A percentile compares a stretch with the other conserved stretches of the same genome.
Evolutionary conservation across 2,329 filamentous ascomycete genomes (phyloP).

Genomic region (Exophiala viscosa): DNA sequence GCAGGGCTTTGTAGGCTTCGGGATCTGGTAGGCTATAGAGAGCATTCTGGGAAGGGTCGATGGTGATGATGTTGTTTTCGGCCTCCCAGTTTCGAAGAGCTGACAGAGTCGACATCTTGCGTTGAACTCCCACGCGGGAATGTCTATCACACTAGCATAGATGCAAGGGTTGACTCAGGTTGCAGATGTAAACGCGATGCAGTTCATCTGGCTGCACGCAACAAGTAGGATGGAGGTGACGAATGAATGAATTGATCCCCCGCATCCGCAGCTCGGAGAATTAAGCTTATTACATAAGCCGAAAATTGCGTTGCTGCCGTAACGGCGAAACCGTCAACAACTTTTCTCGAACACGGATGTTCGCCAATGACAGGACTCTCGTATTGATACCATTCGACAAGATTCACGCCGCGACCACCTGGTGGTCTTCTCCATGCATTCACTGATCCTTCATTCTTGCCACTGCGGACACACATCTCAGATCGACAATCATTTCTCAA

Average conservation of each 20-base stretch:
- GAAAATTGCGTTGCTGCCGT: slow-evolving; percentile 8
- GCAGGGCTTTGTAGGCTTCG: slow-evolving; percentile 63
- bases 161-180: too few relatives aligned
- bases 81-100: slow-evolving; percentile 55
- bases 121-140: not conserved
- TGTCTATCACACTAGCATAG: not conserved
- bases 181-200: too few relatives aligned
- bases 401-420: slow-evolving; percentile 18
- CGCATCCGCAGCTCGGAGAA: too few relatives aligned
- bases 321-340: slow-evolving; percentile 9
- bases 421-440: slow-evolving; percentile 15
- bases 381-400: slow-evolving; percentile 16
- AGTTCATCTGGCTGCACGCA: too few relatives aligned
- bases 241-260: too few relatives aligned
- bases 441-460: slow-evolving; percentile 9
- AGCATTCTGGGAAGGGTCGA: slow-evolving; percentile 82
- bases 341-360: not conserved
- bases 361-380: not conserved
- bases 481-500: slow-evolving; percentile 5
- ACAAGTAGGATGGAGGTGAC: too few relatives aligned
- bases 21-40: slow-evolving; percentile 76
- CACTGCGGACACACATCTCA: not conserved
- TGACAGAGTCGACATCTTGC: slow-evolving; percentile 33
- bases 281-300: too few relatives aligned
- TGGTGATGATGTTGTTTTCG: slow-evolving; percentile 77